Evolutionary conservation across 1,139 yeast species (phyloP).

Genomic region (Blastobotrys proliferans): DNA sequence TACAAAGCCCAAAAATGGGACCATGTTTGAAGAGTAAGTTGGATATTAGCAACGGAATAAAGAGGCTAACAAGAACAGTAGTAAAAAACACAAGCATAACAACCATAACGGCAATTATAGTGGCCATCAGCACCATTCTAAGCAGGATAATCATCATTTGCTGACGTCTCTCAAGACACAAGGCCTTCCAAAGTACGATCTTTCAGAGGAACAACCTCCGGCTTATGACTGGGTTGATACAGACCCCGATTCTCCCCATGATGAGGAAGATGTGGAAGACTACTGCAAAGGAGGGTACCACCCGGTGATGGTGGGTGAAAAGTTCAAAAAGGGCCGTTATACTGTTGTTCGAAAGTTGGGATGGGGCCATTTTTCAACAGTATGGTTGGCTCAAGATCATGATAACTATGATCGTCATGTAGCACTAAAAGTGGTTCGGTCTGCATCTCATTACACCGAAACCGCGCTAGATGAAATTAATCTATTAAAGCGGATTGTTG

Average conservation of each 20-base stretch:
- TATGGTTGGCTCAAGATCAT: slow-evolving; percentile 72
- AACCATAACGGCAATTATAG: slow-evolving; percentile 1
- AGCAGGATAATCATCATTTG: slow-evolving; percentile 24
- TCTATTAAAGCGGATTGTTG: slow-evolving; percentile 47
- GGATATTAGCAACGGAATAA: too few relatives aligned
- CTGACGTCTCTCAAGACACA: slow-evolving; percentile 10
- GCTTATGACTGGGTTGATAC: slow-evolving; percentile 10
- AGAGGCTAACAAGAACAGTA: too few relatives aligned
- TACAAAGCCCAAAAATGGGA: too few relatives aligned
- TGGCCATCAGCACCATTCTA: slow-evolving; percentile 20
- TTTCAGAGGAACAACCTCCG: slow-evolving; percentile 11
- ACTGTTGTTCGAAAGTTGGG: slow-evolving; percentile 74
- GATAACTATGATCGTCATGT: slow-evolving; percentile 49
- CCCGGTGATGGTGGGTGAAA: slow-evolving; percentile 75
- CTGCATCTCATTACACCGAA: slow-evolving; percentile 65
- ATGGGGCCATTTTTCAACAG: slow-evolving; percentile 91
- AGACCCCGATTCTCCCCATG: slow-evolving; percentile 21
- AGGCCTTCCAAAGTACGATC: slow-evolving; percentile 15
- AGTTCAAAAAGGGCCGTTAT: slow-evolving; percentile 54
- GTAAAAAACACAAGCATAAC: slow-evolving; percentile 4
- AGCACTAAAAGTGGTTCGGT: slow-evolving; percentile 80
- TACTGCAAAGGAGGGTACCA: slow-evolving; percentile 85
- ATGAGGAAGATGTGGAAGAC: slow-evolving; percentile 69
- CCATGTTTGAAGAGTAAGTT: too few relatives aligned
- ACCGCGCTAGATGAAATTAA: slow-evolving; percentile 84